Evolutionary conservation across 164 flowering plant species (phyloP).

Genomic region (grape (Vitis vinifera)): DNA sequence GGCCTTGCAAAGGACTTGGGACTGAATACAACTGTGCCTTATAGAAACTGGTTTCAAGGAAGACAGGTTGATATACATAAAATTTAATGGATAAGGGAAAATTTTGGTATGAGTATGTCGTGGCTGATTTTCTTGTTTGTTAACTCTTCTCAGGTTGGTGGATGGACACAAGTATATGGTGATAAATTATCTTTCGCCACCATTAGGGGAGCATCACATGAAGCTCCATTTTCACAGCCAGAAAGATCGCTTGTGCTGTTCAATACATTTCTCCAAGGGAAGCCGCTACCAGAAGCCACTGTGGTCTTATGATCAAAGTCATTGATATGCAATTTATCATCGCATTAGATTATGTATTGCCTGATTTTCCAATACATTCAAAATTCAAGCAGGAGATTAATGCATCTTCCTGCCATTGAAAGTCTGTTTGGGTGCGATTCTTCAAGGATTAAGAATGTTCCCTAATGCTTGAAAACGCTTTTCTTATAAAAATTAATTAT

Average conservation of each 20-base stretch:
- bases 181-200: conserved; percentile 48
- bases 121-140: background rate
- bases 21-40: conserved; percentile 43
- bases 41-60: conserved; percentile 53
- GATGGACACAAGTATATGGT: conserved; percentile 56
- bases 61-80: conserved; percentile 10
- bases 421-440: too few species aligned
- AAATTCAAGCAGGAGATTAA: too few species aligned
- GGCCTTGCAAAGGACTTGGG: conserved; percentile 33
- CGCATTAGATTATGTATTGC: background rate
- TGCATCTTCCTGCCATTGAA: too few species aligned
- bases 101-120: background rate
- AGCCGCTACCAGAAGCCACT: conserved; percentile 35
- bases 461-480: too few species aligned
- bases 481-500: too few species aligned
- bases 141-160: conserved; percentile 45
- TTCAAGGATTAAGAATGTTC: too few species aligned
- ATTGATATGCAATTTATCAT: background rate
- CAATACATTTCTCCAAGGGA: conserved; percentile 37
- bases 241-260: conserved; percentile 52
- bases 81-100: background rate
- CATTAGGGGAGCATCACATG: conserved; percentile 59
- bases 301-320: conserved; percentile 2
- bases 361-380: too few species aligned
- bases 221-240: conserved; percentile 58